A percentile compares a stretch with the other conserved stretches of the same genome.
phyloP scores from a whole-genome alignment of 2,329 filamentous ascomycete genomes.

The Fusarium falciforme region DNA sequence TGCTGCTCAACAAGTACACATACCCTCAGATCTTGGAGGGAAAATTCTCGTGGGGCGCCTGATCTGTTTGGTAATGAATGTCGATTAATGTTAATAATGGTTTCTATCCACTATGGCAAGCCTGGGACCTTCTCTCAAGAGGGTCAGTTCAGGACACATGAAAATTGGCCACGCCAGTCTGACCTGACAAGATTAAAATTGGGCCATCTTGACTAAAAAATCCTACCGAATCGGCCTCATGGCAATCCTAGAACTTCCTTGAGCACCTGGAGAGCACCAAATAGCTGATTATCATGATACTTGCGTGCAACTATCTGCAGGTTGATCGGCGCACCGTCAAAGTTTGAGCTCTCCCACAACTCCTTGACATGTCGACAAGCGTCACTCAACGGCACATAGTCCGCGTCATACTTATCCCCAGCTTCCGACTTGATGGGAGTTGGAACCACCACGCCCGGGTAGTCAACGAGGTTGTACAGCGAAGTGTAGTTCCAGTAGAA shows the following conservation, averaged over 20 bases:
- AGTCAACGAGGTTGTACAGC: constrained; percentile 46
- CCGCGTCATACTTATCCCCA: constrained; percentile 40
- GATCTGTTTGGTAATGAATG: too few relatives aligned
- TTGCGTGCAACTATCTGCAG: constrained; percentile 50
- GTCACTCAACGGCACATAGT: constrained; percentile 44
- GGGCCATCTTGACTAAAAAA: not conserved
- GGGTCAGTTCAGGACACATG: not conserved
- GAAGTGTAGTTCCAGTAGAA: not conserved
- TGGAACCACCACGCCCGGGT: constrained; percentile 46
- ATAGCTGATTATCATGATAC: constrained; percentile 50
- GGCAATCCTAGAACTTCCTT: constrained; percentile 17
- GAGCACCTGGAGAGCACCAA: constrained; percentile 43
- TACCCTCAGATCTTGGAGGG: too few relatives aligned
- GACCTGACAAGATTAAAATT: not conserved
- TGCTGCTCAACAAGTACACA: not conserved
- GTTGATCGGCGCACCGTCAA: constrained; percentile 48
- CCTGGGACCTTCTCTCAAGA: not conserved
- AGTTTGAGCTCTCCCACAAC: constrained; percentile 48
- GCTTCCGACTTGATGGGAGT: constrained; percentile 45
- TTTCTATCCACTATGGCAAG: not conserved
- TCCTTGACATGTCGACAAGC: constrained; percentile 45
- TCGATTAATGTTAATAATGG: too few relatives aligned
- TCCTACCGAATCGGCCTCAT: not conserved
- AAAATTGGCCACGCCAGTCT: not conserved
- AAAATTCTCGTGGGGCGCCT: too few relatives aligned